Base-by-base conservation (phyloP, 2,329 filamentous ascomycete genomes). In the Escovopsis sp. region DNA sequence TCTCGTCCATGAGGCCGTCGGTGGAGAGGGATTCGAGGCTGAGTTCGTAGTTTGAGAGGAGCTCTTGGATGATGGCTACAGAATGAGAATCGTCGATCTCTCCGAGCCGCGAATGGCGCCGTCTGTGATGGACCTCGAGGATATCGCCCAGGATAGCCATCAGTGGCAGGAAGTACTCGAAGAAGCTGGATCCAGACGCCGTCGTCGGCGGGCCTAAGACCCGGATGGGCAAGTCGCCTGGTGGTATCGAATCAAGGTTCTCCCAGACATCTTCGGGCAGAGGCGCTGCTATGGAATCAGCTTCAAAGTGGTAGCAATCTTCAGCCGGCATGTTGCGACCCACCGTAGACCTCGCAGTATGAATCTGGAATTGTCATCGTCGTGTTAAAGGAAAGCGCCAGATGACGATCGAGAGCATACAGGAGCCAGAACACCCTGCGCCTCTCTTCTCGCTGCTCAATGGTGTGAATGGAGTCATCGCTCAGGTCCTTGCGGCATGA, bases 141-240 rank as follows among this genome's bases (percentile, higher is more conserved):
- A 71, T 65, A 40, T 71, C 64, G 0, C 68, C 68, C 0, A 70
- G 57, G 7, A 70, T 65, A 1, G 60, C 57, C 62, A 69, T 70
- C 2, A 71, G 53, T 0, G 67, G 68, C 4, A 71, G 52, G 40
- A 71, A 71, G 44, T 64, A 71, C 45, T 70, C 67, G 37, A 71
- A 70, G 32, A 69, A 65, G 1, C 63, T 62, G 4, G 59, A 58
- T 1, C 67, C 67, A 1, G 62, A 60, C 30, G 62, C 57, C 16
- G 48, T 53, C 9, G 53, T 59, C 0, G 63, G 58, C 2, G 67
- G 63, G 0, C 66, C 67, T 4, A 62, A 45, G 1, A 51, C 45
- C 8, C 60, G 54, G 0, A 51, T 46, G 0, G 64, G 63, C 9
- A 65, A 48, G 9, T 54, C 53, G 7, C 49, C 45, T 1, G 50